Evolutionary conservation across 2,329 filamentous ascomycete genomes (phyloP).

Genomic region (Dactylellina parvicollis): DNA sequence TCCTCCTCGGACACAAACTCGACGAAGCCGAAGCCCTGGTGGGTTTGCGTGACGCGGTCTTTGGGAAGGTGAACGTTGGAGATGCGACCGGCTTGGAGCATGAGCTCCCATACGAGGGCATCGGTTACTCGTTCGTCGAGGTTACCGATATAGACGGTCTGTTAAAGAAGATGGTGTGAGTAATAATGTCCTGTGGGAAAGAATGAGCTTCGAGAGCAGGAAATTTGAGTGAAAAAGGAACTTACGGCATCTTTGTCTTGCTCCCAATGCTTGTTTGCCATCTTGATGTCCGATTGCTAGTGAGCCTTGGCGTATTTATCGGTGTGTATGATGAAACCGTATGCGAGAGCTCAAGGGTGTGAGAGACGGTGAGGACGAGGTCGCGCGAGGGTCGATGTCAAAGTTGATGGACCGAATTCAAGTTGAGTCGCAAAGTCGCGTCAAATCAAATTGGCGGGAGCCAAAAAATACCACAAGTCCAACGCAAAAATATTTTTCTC

Average conservation of each 20-base stretch:
- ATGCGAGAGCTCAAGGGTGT: neutral
- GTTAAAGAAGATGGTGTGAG: slow-evolving; percentile 14
- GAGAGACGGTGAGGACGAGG: neutral
- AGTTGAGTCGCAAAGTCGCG: slow-evolving; percentile 15
- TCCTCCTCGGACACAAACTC: slow-evolving; percentile 96
- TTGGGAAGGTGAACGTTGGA: slow-evolving; percentile 98
- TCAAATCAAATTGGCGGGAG: slow-evolving; percentile 1
- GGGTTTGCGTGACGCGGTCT: slow-evolving; percentile 94
- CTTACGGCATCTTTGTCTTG: slow-evolving; percentile 58
- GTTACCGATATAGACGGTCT: slow-evolving; percentile 95
- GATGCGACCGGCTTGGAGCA: slow-evolving; percentile 96
- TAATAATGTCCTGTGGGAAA: slow-evolving; percentile 71
- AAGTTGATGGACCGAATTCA: neutral
- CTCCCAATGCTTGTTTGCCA: slow-evolving; percentile 71
- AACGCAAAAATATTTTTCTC: slow-evolving; percentile 43
- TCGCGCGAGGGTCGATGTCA: neutral
- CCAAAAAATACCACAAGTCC: slow-evolving; percentile 39
- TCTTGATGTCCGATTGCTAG: neutral
- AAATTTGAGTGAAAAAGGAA: neutral
- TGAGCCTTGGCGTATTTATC: neutral
- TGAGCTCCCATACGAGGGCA: slow-evolving; percentile 92
- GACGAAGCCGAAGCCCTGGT: slow-evolving; percentile 98
- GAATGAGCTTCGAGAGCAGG: slow-evolving; percentile 36
- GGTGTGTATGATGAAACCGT: neutral
- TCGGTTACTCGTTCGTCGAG: slow-evolving; percentile 96